phyloP scores from a whole-genome alignment of 192 early-diverging fungal genomes.

The Globomyces pollinis-pini region DNA sequence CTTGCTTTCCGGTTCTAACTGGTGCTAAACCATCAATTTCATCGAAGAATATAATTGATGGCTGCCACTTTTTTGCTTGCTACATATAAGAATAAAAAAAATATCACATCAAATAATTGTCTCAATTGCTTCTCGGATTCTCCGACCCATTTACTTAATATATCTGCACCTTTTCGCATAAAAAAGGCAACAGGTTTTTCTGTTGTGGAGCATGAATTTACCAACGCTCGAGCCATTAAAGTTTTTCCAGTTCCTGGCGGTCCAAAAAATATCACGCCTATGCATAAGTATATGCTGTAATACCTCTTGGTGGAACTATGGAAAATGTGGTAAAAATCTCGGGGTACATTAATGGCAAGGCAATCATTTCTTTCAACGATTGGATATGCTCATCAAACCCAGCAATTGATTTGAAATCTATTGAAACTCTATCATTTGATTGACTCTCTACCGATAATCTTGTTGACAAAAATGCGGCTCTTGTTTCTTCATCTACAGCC shows the following conservation, averaged over 20 bases:
- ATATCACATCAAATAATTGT: constrained; percentile 51
- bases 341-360: constrained; percentile 65
- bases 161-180: constrained; percentile 64
- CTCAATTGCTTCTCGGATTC: constrained; percentile 66
- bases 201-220: constrained; percentile 31
- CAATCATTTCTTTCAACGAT: constrained; percentile 70
- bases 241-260: constrained; percentile 70
- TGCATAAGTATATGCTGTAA: no score
- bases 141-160: constrained; percentile 73
- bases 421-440: background rate
- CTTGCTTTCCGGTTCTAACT: constrained; percentile 54
- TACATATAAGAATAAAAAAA: no score
- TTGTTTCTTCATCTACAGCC: background rate
- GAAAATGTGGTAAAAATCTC: constrained; percentile 50
- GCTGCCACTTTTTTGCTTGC: constrained; percentile 62
- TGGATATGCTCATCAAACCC: constrained; percentile 34
- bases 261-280: constrained; percentile 69
- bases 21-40: constrained; percentile 73
- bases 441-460: no score
- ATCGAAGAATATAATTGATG: constrained; percentile 75
- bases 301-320: constrained; percentile 49
- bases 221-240: constrained; percentile 48
- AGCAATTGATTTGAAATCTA: background rate
- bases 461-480: background rate
- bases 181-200: constrained; percentile 57